Base-by-base conservation (phyloP, 2,329 filamentous ascomycete genomes). In the Aurifilum marmelostoma region DNA sequence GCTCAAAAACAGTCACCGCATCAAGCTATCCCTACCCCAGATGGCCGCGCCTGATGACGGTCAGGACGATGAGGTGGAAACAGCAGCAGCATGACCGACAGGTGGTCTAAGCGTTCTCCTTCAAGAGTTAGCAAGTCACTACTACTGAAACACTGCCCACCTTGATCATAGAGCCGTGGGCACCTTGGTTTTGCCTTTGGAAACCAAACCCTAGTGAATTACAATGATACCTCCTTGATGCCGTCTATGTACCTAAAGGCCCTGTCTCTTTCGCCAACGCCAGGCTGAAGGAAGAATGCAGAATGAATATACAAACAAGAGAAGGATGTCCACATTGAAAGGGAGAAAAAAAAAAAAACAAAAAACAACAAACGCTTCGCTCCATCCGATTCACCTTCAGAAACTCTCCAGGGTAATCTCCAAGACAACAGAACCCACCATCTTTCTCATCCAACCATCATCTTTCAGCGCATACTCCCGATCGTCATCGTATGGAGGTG, bases 1-100 rank as follows among this genome's bases (percentile, higher is more conserved):
- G 24, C 21, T 5, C 34, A 8, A 27, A 16, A 24, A 6, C 9
- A 62, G 59, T 71, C 97, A 93, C 91, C 82, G 87, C 64, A 88
- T 88, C 72, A 88, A 88, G 75, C 77, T 88, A 32, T 79, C 79
- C 0, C 73, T 85, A 14, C 69, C 69, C 3, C 52, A 18, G 41
- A 61, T 61, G 58, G 56, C 52, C 11, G 24, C 52, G 39, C 39
- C 14, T 3, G 52, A 34, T 3, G 52, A 34, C 39, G 54, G 47
- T 11, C 39, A 27, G n/a, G 65, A 21, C 12, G 56, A 61, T 5
- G 29, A 61, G 8, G 43, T 32, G 29, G 54, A 47, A 24, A n/a
- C 24, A 34, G 63, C 34, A 21, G 63, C 34, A 37, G 16, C n/a
- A 32, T 29, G 11, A 32, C 14, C 16, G 9, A 58, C 34, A 16